A percentile compares a stretch with the other conserved stretches of the same genome.
These are phyloP conservation scores for Sodiomyces alkalinus DNA, from an alignment of 2,329 filamentous ascomycete genomes.

Conservation along the genomic window DNA sequence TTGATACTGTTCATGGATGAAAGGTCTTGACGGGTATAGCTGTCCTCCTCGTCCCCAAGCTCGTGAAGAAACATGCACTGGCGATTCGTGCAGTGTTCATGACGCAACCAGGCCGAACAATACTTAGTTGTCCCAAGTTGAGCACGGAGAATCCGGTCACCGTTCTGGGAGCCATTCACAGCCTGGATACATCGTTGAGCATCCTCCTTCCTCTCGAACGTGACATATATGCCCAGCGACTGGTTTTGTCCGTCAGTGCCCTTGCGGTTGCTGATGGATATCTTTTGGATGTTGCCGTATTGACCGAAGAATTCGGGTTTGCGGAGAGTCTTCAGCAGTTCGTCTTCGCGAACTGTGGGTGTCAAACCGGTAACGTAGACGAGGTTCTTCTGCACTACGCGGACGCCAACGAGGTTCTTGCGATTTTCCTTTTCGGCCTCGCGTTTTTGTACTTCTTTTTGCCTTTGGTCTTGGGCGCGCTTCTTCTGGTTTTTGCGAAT, in stretches of 20 bases:
- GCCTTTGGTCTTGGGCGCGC: slow-evolving; percentile 63
- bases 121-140: slow-evolving; percentile 90
- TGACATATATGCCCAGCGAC: slow-evolving; percentile 96
- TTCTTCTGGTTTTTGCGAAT: slow-evolving; percentile 88
- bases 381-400: slow-evolving; percentile 95
- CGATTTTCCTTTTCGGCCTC: slow-evolving; percentile 92
- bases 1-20: slow-evolving; percentile 88
- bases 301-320: slow-evolving; percentile 93
- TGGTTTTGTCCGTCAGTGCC: slow-evolving; percentile 60
- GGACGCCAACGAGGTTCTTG: slow-evolving; percentile 87
- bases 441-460: slow-evolving; percentile 91
- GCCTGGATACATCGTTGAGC: slow-evolving; percentile 79
- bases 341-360: slow-evolving; percentile 82
- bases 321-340: slow-evolving; percentile 76
- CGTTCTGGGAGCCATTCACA: slow-evolving; percentile 85
- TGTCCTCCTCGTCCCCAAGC: slow-evolving; percentile 94
- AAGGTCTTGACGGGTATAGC: slow-evolving; percentile 84
- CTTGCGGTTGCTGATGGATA: slow-evolving; percentile 94
- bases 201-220: slow-evolving; percentile 83
- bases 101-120: slow-evolving; percentile 89
- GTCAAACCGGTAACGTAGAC: slow-evolving; percentile 95
- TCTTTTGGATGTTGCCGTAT: slow-evolving; percentile 96
- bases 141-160: slow-evolving; percentile 68
- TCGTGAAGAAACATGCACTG: slow-evolving; percentile 98
- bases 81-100: slow-evolving; percentile 86